Base-by-base conservation (phyloP, 2,329 filamentous ascomycete genomes). In the Diaporthe longicolla region DNA sequence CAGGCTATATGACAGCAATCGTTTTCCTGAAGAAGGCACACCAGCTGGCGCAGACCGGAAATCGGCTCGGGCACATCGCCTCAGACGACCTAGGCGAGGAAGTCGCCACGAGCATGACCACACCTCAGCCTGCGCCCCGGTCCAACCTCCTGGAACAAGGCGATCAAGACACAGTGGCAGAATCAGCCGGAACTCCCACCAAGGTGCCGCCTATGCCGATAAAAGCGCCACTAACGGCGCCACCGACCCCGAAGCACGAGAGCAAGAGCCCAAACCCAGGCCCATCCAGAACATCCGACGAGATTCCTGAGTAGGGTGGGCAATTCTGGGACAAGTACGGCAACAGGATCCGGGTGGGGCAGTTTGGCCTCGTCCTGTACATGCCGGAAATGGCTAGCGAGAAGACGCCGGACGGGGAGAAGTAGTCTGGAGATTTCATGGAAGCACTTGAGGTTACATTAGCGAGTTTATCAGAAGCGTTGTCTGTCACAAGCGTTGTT, bases 1-100 rank as follows among this genome's bases (percentile, higher is more conserved):
- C 74, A 83, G 84, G 84, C 73, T 84, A 78, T 76, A 86, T 87
- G 80, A 87, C 85, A 0, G 84, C 84, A 0, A 79, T 83, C 15
- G 78, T 86, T 1, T 84, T 86, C 59, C 73, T 83, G 66, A 84
- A 83, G 68, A 72, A 76, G 48, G 68, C 75, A 11, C 78, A 77
- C 74, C 40, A 52, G 15, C 26, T 75, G 13, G 29, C 45, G 21
- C 58, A 75, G 43, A 57, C 71, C 11, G 54, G 61, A 19, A 8
- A 59, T 15, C 48, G 61, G n/a, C 54, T 74, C 69, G 10, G 19
- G 11, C 17, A 59, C 55, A 58, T 70, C 21, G 17, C 54, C 1
- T 26, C 37, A 21, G 73, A 73, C 50, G 58, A 59, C 29, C 37
- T n/a, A 32, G 40, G 40, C 48, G 63, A 45, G 7, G 21, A 8